Base-by-base conservation (phyloP, 495 filamentous ascomycete species). In the Corynascus novoguineensis region DNA sequence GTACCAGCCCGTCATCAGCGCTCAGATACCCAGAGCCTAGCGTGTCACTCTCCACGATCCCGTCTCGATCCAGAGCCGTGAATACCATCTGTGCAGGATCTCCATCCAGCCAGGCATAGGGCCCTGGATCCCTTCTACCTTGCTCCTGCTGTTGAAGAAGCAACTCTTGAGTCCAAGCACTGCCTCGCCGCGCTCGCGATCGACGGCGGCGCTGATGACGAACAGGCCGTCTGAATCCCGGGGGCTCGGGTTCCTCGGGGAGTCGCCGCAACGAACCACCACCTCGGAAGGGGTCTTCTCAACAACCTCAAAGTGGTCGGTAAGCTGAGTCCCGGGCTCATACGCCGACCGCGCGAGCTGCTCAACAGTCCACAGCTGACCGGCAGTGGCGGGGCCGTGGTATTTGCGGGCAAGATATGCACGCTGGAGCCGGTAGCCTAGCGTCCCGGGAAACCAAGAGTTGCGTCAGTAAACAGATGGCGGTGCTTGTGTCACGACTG, bases 261-360 rank as follows among this genome's bases (percentile, higher is more conserved):
- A 81, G 56, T 84, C 86, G 24, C 86, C 87, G 63, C 83, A 85
- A 17, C 87, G 81, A 28, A 89, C 78, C 6, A 80, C 66, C 42
- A 89, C 85, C 28, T 75, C 72, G 25, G 78, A 78, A 8, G 80
- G 73, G 17, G 77, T 81, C 68, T 86, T 85, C 57, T 82, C 80
- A 3, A 90, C 70, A 0, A 90, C 86, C 68, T 90, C 84, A 67
- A 90, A 89, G 69, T 90, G 86, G 64, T 90, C 86, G 25, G 83
- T 86, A 62, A 89, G 80, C 28, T 79, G 66, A 21, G 86, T 85
- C 25, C 86, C 86, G 35, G 78, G 70, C 25, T 83, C 77, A 67
- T 86, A 90, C 32, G 58, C 72, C 28, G 74, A 80, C 17, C 62
- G 47, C 21, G 74, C 63, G 1, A 90, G 75, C 35, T 84, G 80